Evolutionary conservation across 768 basidiomycete species (phyloP).

Genomic region (Panaeolus papilionaceus): DNA sequence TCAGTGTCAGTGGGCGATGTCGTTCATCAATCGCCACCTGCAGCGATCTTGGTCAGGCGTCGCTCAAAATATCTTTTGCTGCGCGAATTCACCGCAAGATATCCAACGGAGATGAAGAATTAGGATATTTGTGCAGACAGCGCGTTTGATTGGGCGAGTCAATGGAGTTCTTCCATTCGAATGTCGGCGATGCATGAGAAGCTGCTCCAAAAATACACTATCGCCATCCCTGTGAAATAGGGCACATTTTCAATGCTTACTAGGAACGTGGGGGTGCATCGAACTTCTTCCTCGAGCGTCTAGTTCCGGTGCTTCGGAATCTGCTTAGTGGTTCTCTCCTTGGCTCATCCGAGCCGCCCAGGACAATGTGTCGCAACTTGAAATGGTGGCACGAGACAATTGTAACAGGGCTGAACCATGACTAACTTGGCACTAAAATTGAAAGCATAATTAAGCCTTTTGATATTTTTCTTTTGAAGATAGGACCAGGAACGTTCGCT

Average conservation of each 20-base stretch:
- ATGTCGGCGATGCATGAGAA: neutral
- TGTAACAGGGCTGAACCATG: neutral
- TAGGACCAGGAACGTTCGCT: neutral
- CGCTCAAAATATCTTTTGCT: neutral
- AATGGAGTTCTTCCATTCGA: neutral
- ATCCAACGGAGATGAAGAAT: slow-evolving; percentile 2
- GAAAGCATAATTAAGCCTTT: neutral
- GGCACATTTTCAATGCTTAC: neutral
- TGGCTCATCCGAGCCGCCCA: too few species aligned
- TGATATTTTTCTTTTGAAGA: neutral
- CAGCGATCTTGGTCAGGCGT: neutral
- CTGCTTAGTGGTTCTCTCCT: too few species aligned
- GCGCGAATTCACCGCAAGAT: neutral
- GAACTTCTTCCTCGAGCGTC: neutral
- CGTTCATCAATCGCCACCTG: neutral
- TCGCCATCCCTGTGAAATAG: neutral
- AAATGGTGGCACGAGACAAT: too few species aligned
- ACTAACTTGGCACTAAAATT: neutral
- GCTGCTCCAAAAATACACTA: neutral
- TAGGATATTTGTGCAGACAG: neutral
- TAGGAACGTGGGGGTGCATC: neutral
- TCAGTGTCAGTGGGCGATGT: neutral
- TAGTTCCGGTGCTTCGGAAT: neutral
- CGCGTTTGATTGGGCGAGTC: neutral
- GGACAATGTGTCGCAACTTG: too few species aligned